Base-by-base conservation (phyloP, 768 basidiomycete genomes). In the Ephemerocybe angulata region DNA sequence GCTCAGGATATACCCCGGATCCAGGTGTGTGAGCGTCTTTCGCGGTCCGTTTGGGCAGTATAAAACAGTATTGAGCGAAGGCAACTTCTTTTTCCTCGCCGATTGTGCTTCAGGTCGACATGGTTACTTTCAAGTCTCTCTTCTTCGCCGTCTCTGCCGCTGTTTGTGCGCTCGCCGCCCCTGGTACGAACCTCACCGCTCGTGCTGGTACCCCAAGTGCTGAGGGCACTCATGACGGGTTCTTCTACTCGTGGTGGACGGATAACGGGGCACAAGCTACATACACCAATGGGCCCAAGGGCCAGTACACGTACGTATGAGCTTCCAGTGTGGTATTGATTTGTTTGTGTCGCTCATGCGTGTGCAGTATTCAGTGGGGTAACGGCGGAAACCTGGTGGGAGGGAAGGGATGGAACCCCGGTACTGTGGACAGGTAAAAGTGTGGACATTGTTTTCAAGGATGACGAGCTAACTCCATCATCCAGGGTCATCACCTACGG, bases 391-490 rank as follows among this genome's bases (percentile, higher is more conserved):
- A 75, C 60, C 61, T 73, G 33, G 72, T 74, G n/a, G 74, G 65
- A 48, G 74, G 74, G 33, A 70, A 72, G 28, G 72, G 72, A 29
- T 74, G 73, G 71, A 70, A 70, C 50, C 68, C 72, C 17, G 73
- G 73, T 46, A 53, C 62, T 43, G 57, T 63, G 37, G 28, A 40
- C 40, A 55, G 62, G 65, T 68, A 52, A 13, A 19, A 8, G 17
- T 35, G 10, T 35, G 17, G 33, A 35, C 33, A 17, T 8, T 17
- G 33, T 17, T 35, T 35, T 8, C 17, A 8, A 8, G 33, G 8
- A 8, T 35, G 8, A 17, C 33, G 33, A 60, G 60, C 53, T 40
- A 22, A 51, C 0, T 47, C 28, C 17, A 42, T 29, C 3, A 8
- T 43, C 7, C 19, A 47, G 24, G 44, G 28, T 47, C 6, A 25